These are phyloP conservation scores for Dittrichia graveolens DNA, from an alignment of 129 eudicot species.

Conservation along the genomic window DNA sequence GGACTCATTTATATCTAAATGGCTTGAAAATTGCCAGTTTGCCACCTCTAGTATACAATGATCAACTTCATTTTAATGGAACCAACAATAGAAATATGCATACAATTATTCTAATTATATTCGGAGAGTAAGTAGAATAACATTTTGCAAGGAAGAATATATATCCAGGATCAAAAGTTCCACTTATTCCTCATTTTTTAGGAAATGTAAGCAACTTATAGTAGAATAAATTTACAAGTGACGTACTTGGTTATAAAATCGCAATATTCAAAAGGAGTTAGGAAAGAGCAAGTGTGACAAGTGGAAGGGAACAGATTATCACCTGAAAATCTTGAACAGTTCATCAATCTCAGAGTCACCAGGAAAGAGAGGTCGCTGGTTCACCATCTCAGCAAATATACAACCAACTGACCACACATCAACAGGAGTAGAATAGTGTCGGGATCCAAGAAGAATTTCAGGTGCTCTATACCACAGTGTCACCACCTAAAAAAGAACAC, in stretches of 20 bases:
- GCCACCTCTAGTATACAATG: background rate
- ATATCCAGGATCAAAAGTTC: background rate
- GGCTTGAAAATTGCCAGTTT: too few relatives aligned
- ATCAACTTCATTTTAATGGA: constrained; percentile 10
- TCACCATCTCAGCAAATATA: constrained; percentile 99
- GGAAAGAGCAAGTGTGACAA: background rate
- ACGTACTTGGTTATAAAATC: constrained; percentile 2
- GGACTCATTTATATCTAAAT: too few relatives aligned
- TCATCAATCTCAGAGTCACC: constrained; percentile 97
- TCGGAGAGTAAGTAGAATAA: constrained; percentile 1
- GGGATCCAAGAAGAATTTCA: constrained; percentile 94
- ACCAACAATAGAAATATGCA: constrained; percentile 4
- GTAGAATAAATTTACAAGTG: background rate
- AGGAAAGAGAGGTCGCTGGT: constrained; percentile 82
- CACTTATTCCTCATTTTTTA: background rate
- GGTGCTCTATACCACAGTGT: constrained; percentile 99
- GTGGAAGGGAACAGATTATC: constrained; percentile 12
- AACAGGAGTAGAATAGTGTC: constrained; percentile 93
- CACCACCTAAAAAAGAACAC: constrained; percentile 65
- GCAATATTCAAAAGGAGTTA: background rate
- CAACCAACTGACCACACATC: constrained; percentile 99
- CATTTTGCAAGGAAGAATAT: constrained; percentile 1
- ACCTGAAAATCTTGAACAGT: constrained; percentile 91
- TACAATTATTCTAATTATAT: constrained; percentile 3
- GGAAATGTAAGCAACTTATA: background rate